phyloP scores from a whole-genome alignment of 768 basidiomycete species.

The Lactarius hatsudake region DNA sequence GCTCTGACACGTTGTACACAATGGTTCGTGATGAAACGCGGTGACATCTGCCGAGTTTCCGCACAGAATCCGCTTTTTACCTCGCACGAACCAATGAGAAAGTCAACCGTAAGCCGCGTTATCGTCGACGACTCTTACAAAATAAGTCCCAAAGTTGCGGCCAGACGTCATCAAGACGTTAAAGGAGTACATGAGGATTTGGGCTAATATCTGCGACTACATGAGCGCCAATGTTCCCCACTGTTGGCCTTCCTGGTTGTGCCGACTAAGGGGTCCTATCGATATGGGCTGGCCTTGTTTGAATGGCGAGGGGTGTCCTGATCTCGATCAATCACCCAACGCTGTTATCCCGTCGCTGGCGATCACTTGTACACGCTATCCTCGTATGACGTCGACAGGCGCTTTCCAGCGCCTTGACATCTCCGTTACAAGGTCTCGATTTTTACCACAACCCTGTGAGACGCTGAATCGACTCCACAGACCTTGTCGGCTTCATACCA shows the following conservation, averaged over 20 bases:
- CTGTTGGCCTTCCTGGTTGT: background rate
- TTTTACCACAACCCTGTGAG: background rate
- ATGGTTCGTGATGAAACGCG: conserved; percentile 3
- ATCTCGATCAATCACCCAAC: conserved; percentile 8
- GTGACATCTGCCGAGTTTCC: conserved; percentile 1
- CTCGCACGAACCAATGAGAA: conserved; percentile 9
- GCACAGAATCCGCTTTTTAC: conserved; percentile 9
- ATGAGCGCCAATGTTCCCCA: background rate
- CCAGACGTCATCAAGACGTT: conserved; percentile 12
- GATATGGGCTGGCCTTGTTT: background rate
- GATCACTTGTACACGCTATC: background rate
- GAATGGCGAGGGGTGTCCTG: background rate
- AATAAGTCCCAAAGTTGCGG: background rate
- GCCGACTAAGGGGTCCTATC: conserved; percentile 2
- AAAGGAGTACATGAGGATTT: background rate
- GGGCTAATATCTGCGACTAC: background rate
- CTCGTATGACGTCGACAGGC: conserved; percentile 8
- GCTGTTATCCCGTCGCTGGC: background rate
- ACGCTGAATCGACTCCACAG: background rate
- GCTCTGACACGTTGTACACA: background rate
- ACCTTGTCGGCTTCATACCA: background rate
- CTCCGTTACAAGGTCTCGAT: conserved; percentile 5
- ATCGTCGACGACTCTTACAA: background rate
- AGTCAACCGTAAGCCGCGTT: conserved; percentile 6
- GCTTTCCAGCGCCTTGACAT: background rate